Conservation (phyloP, 116 monocot genomes). For the Thalassia testudinum region DNA sequence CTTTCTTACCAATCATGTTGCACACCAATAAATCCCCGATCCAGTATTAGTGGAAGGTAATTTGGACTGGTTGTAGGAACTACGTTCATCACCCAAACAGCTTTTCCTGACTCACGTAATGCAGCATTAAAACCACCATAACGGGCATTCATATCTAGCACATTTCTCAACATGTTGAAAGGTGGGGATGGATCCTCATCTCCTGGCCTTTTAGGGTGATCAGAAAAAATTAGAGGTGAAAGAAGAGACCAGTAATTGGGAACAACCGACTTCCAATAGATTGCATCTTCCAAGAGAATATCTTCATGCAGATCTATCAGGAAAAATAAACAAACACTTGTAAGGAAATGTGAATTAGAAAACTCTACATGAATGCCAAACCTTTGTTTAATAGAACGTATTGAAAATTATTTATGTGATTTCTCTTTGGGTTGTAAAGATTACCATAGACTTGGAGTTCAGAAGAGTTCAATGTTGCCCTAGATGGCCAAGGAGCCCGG, state of each 20-base stretch:
- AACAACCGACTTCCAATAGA: no score
- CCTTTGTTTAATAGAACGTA: neutral
- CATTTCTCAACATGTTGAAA: no score
- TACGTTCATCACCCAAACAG: conserved; percentile 71
- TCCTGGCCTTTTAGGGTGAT: conserved; percentile 65
- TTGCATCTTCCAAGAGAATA: conserved; percentile 32
- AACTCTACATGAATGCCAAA: neutral
- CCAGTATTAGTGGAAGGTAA: no score
- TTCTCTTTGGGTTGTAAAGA: conserved; percentile 1
- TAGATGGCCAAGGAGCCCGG: conserved; percentile 5
- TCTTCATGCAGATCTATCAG: conserved; percentile 28
- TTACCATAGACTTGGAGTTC: conserved; percentile 26
- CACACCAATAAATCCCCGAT: conserved; percentile 56
- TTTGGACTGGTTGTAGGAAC: no score
- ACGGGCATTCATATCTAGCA: no score
- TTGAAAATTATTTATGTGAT: neutral
- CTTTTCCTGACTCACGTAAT: conserved; percentile 37
- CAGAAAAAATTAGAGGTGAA: conserved; percentile 64
- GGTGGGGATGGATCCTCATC: conserved; percentile 63
- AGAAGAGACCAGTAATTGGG: no score
- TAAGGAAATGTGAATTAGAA: neutral
- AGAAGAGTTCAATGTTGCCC: conserved; percentile 13
- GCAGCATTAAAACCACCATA: conserved; percentile 60
- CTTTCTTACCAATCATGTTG: conserved; percentile 68
- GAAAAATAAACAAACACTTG: neutral